Evolutionary conservation across 164 flowering plant species (phyloP).

Genomic region (Cinnamomum micranthum): DNA sequence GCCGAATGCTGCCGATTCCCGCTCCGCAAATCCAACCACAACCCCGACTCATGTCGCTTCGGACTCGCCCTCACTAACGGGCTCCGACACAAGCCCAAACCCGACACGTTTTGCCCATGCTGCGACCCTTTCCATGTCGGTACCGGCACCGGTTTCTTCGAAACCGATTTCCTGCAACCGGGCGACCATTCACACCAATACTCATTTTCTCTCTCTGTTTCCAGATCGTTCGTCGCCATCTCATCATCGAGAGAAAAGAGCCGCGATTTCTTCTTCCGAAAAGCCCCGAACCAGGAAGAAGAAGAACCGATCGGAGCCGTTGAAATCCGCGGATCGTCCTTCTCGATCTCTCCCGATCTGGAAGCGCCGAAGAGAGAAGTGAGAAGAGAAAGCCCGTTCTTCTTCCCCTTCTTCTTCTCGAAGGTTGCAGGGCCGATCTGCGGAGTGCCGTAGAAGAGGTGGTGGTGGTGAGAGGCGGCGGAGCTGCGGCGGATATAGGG

Average conservation of each 20-base stretch:
- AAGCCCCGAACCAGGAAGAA: conserved; percentile 24
- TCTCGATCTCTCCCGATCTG: conserved; percentile 19
- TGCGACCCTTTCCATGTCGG: not conserved
- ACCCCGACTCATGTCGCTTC: conserved; percentile 27
- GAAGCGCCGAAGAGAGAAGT: conserved; percentile 11
- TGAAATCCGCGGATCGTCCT: conserved; percentile 7
- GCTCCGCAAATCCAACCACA: conserved; percentile 37
- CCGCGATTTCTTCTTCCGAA: conserved; percentile 21
- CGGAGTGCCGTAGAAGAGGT: conserved; percentile 65
- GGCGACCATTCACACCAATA: conserved; percentile 41
- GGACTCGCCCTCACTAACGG: conserved; percentile 88
- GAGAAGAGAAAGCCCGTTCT: conserved; percentile 9
- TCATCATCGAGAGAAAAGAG: conserved; percentile 13
- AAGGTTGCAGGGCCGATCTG: conserved; percentile 50
- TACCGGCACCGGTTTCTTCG: conserved; percentile 13
- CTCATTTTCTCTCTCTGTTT: conserved; percentile 36
- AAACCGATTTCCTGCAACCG: conserved; percentile 26
- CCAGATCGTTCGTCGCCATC: not conserved
- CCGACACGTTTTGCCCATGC: conserved; percentile 32
- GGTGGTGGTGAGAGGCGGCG: conserved; percentile 19
- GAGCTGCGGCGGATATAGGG: conserved; percentile 66
- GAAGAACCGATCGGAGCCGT: not conserved
- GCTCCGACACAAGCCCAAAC: conserved; percentile 73
- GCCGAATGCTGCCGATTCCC: conserved; percentile 40
- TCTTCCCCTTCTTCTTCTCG: not conserved